Evolutionary conservation across 371 early-diverging fungal species (phyloP).

Genomic region (Saksenaea oblongispora): DNA sequence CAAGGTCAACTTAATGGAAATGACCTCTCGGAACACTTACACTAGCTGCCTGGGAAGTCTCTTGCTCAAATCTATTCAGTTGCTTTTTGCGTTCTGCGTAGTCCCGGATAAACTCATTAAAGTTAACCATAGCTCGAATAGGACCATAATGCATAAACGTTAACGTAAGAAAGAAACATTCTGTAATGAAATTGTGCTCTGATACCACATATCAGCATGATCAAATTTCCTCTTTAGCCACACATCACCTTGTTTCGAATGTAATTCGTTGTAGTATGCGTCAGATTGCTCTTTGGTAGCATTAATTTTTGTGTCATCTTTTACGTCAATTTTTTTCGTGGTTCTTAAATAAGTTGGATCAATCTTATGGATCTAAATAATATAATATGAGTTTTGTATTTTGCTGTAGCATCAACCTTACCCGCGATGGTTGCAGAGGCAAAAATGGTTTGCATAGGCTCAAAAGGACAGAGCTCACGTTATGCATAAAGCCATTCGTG

Average conservation of each 20-base stretch:
- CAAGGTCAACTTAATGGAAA: not conserved
- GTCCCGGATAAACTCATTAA: conserved; percentile 65
- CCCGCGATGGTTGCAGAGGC: conserved; percentile 71
- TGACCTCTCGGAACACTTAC: conserved; percentile 22
- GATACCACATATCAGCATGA: not conserved
- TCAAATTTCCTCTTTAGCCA: not conserved
- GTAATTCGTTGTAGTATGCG: conserved; percentile 40
- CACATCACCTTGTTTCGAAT: not conserved
- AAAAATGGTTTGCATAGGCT: conserved; percentile 84
- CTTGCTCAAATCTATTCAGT: conserved; percentile 53
- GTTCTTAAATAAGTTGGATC: conserved; percentile 69
- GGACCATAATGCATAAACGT: conserved; percentile 81
- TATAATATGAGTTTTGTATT: not conserved
- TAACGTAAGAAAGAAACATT: conserved; percentile 83
- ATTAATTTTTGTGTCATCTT: conserved; percentile 80
- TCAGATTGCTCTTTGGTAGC: conserved; percentile 75
- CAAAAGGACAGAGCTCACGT: conserved; percentile 68
- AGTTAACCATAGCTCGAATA: conserved; percentile 69
- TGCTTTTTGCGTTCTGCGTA: conserved; percentile 66
- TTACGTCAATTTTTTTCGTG: conserved; percentile 55
- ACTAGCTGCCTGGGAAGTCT: conserved; percentile 39
- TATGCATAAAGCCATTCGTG: conserved; percentile 88
- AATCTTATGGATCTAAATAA: conserved; percentile 61
- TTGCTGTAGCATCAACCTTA: conserved; percentile 11
- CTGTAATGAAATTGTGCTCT: conserved; percentile 82